Evolutionary conservation across 2,329 filamentous ascomycete genomes (phyloP).

Genomic region (Purpureocillium lavendulum): DNA sequence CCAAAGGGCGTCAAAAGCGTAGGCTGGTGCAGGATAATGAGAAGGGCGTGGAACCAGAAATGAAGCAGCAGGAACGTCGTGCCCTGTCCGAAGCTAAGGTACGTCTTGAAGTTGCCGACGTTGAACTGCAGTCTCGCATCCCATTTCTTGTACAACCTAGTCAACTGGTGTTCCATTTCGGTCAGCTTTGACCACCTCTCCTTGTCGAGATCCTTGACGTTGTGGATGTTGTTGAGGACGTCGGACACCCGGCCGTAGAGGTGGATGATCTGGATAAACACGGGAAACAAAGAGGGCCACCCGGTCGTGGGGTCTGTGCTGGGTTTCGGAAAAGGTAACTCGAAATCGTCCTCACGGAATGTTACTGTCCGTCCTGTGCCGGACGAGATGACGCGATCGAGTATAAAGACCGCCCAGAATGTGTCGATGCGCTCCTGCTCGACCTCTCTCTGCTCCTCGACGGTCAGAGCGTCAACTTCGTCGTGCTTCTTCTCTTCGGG

Average conservation of each 20-base stretch:
- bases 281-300: slow-evolving; percentile 73
- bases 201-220: slow-evolving; percentile 63
- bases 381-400: slow-evolving; percentile 81
- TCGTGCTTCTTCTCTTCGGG: slow-evolving; percentile 34
- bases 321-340: slow-evolving; percentile 58
- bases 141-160: slow-evolving; percentile 61
- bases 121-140: slow-evolving; percentile 74
- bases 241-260: slow-evolving; percentile 80
- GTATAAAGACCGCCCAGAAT: slow-evolving; percentile 83
- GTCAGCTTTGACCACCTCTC: slow-evolving; percentile 65
- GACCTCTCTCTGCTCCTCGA: slow-evolving; percentile 51
- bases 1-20: slow-evolving; percentile 71
- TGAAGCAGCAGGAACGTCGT: slow-evolving; percentile 82
- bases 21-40: slow-evolving; percentile 78
- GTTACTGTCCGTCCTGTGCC: slow-evolving; percentile 80
- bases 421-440: slow-evolving; percentile 81
- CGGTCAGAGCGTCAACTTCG: slow-evolving; percentile 29
- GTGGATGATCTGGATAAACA: slow-evolving; percentile 75
- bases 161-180: slow-evolving; percentile 75
- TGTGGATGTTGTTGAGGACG: slow-evolving; percentile 71
- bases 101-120: slow-evolving; percentile 76
- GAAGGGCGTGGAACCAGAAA: slow-evolving; percentile 82
- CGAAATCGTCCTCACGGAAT: slow-evolving; percentile 76
- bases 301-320: slow-evolving; percentile 46
- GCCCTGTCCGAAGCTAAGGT: slow-evolving; percentile 71